Evolutionary conservation across 805 yeast genomes (phyloP).

Genomic region (Spathaspora boniae): DNA sequence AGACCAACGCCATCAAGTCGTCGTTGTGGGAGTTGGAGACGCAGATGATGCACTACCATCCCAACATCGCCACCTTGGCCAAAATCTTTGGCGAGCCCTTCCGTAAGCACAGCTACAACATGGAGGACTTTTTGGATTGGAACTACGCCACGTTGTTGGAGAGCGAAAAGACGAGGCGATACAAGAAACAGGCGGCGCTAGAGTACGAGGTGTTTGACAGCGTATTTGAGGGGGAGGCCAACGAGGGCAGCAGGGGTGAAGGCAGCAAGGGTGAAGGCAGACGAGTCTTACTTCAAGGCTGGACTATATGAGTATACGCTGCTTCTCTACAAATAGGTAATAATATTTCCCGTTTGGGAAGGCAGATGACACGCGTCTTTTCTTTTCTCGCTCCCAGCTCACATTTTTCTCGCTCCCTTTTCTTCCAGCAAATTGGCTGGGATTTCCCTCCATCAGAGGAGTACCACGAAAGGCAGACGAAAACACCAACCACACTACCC

Average conservation of each 20-base stretch:
- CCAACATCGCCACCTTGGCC: conserved; percentile 90
- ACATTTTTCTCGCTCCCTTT: background rate
- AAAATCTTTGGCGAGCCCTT: conserved; percentile 87
- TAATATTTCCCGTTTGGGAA: conserved; percentile 22
- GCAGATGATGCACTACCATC: conserved; percentile 82
- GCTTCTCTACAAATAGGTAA: conserved; percentile 1
- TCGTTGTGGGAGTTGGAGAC: conserved; percentile 92
- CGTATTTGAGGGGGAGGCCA: conserved; percentile 23
- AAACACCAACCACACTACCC: too few species aligned
- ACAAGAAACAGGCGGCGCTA: conserved; percentile 71
- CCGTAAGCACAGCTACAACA: conserved; percentile 76
- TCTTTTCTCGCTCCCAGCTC: conserved; percentile 2
- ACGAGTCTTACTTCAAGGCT: conserved; percentile 12
- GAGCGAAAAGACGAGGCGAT: conserved; percentile 59
- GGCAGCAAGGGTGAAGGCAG: conserved; percentile 9
- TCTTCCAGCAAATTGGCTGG: too few species aligned
- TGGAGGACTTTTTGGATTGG: conserved; percentile 96
- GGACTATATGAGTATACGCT: conserved; percentile 19
- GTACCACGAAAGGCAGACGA: too few species aligned
- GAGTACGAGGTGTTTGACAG: conserved; percentile 61
- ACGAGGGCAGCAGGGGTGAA: conserved; percentile 10
- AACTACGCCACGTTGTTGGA: conserved; percentile 64
- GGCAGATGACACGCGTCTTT: conserved; percentile 25
- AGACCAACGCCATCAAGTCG: conserved; percentile 75
- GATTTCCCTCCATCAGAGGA: too few species aligned